Conservation (phyloP, 345 rosid genomes). For the Eutrema japonicum region DNA sequence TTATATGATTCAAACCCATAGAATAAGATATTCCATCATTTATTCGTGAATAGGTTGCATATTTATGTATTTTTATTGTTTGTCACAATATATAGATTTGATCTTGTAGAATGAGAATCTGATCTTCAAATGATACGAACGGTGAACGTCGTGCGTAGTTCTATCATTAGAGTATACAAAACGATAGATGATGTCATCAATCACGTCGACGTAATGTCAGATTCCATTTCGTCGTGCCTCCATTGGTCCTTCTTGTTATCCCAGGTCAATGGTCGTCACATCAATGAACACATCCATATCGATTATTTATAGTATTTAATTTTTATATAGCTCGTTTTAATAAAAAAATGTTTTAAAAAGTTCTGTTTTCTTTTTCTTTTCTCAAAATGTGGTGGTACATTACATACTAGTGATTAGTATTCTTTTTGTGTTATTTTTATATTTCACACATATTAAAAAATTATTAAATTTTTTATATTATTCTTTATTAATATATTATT, state of each 20-base stretch:
- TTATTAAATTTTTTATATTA: too few relatives aligned
- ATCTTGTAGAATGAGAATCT: not conserved
- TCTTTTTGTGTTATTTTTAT: too few relatives aligned
- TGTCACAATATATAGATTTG: not conserved
- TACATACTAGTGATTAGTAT: too few relatives aligned
- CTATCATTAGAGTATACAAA: not conserved
- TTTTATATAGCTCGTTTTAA: not conserved
- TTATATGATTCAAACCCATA: too few relatives aligned
- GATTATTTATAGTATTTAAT: not conserved
- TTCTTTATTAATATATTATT: too few relatives aligned
- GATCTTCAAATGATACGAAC: not conserved
- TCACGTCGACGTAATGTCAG: slow-evolving; percentile 3
- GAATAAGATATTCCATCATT: too few relatives aligned
- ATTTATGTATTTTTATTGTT: too few relatives aligned
- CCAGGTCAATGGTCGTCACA: slow-evolving; percentile 1
- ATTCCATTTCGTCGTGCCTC: slow-evolving; percentile 2
- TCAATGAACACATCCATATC: not conserved
- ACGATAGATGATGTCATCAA: slow-evolving; percentile 1
- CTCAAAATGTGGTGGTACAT: too few relatives aligned
- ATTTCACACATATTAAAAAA: too few relatives aligned
- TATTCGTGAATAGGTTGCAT: too few relatives aligned
- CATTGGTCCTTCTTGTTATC: slow-evolving; percentile 12
- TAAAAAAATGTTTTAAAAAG: too few relatives aligned
- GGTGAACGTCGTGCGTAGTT: not conserved
- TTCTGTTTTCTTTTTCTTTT: too few relatives aligned